These are phyloP conservation scores for Daedaleopsis sinensis DNA, from an alignment of 768 basidiomycete species.

Conservation along the genomic window DNA sequence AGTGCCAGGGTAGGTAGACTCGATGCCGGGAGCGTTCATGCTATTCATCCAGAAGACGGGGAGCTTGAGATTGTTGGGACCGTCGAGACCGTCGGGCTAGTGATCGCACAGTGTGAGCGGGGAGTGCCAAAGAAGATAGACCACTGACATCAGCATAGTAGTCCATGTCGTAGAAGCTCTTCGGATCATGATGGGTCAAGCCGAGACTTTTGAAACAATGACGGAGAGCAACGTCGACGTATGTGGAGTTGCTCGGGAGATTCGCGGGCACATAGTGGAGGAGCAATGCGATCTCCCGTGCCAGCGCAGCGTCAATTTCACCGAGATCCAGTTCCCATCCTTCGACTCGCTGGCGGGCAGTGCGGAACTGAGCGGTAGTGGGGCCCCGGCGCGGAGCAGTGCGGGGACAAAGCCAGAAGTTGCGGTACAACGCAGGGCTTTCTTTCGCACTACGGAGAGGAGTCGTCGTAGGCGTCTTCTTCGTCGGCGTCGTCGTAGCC, in stretches of 20 bases:
- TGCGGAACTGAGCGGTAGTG: background rate
- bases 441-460: no score
- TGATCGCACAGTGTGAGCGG: background rate
- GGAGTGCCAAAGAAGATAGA: background rate
- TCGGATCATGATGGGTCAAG: background rate
- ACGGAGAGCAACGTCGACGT: background rate
- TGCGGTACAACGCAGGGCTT: no score
- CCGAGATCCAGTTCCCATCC: background rate
- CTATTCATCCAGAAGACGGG: constrained; percentile 4
- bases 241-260: background rate
- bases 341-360: background rate
- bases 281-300: background rate
- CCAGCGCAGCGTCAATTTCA: background rate
- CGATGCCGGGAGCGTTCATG: background rate
- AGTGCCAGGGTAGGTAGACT: background rate
- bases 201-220: background rate
- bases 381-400: background rate
- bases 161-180: background rate
- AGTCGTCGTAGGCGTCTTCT: no score
- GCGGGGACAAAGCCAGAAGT: no score
- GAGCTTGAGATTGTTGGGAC: background rate
- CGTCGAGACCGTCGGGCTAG: background rate
- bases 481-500: no score
- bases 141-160: background rate
- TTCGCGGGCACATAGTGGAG: background rate